Base-by-base conservation (phyloP, 2,329 filamentous ascomycete genomes). In the Clonostachys sp. region DNA sequence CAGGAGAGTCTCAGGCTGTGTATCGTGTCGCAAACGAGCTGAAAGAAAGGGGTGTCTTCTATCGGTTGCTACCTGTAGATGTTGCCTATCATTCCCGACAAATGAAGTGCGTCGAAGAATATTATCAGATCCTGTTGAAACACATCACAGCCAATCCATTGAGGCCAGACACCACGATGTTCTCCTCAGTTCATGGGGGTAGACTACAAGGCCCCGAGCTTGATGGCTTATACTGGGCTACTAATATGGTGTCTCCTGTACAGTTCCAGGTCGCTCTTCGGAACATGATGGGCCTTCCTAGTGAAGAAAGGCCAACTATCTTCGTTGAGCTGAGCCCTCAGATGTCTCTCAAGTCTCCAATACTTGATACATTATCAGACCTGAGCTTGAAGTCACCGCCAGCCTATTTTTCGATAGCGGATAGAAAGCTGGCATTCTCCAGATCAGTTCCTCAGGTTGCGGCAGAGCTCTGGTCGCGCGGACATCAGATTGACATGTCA, bases 21-120 rank as follows among this genome's bases (percentile, higher is more conserved):
- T 44, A 60, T 1, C 44, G 48, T 6, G 58, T 72, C 42, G 55
- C 58, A 5, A 51, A 56, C 5, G 59, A 70, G 10, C 53, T 74
- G 16, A 51, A 55, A 12, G 47, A 48, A 0, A 61, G 55, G 35
- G 57, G 50, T 0, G 50, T 73, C 6, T 68, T 68, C 39, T 59
- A 61, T 42, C 63, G 62, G 5, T 48, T 65, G 1, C 58, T 75
- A 8, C 52, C 61, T 3, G 67, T 74, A 12, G 56, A 61, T 6
- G 58, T 63, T 4, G 70, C 72, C 2, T 75, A 75, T 41, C 72
- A 75, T 49, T 74, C 72, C 2, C 60, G 61, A 2, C 68, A 74
- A 30, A 75, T 75, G 72, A 56, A 55, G 17, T 48, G 61, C 2
- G 59, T 73, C 5, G 61, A 63, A 35, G 53, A 61, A 1, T 60